Evolutionary conservation across 2,329 filamentous ascomycete species (phyloP).

Genomic region (Arachnomyces sp.): DNA sequence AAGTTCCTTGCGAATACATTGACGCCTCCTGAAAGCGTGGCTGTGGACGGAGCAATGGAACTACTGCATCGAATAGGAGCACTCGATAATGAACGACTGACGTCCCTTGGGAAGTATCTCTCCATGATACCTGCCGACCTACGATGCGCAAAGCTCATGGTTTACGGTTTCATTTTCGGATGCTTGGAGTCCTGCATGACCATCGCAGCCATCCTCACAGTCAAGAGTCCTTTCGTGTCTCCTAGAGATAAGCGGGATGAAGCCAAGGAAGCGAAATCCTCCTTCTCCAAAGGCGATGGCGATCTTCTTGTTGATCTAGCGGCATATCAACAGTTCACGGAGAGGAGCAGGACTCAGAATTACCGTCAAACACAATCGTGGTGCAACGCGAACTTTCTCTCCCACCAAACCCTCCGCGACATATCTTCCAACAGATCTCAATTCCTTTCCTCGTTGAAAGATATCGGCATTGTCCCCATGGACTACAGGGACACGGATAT

Average conservation of each 20-base stretch:
- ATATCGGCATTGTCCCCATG: slow-evolving; percentile 67
- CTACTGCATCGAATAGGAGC: slow-evolving; percentile 80
- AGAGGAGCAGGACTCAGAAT: slow-evolving; percentile 46
- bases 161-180: slow-evolving; percentile 88
- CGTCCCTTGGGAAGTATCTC: slow-evolving; percentile 84
- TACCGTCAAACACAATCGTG: slow-evolving; percentile 50
- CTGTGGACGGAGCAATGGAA: slow-evolving; percentile 75
- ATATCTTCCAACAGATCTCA: slow-evolving; percentile 80
- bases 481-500: slow-evolving; percentile 36
- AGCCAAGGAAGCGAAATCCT: slow-evolving; percentile 64
- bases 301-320: slow-evolving; percentile 81
- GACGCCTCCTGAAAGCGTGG: slow-evolving; percentile 76
- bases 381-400: slow-evolving; percentile 81
- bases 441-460: slow-evolving; percentile 75
- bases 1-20: slow-evolving; percentile 76
- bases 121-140: slow-evolving; percentile 91
- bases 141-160: slow-evolving; percentile 86
- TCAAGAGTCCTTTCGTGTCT: slow-evolving; percentile 75
- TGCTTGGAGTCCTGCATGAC: slow-evolving; percentile 83
- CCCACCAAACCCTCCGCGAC: slow-evolving; percentile 72
- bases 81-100: slow-evolving; percentile 75
- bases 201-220: slow-evolving; percentile 86
- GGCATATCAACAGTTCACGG: slow-evolving; percentile 75
- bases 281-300: slow-evolving; percentile 69
- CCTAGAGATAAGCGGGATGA: slow-evolving; percentile 76